phyloP scores from a whole-genome alignment of 805 yeast species.

The Starmerella khaoyaiensis region DNA sequence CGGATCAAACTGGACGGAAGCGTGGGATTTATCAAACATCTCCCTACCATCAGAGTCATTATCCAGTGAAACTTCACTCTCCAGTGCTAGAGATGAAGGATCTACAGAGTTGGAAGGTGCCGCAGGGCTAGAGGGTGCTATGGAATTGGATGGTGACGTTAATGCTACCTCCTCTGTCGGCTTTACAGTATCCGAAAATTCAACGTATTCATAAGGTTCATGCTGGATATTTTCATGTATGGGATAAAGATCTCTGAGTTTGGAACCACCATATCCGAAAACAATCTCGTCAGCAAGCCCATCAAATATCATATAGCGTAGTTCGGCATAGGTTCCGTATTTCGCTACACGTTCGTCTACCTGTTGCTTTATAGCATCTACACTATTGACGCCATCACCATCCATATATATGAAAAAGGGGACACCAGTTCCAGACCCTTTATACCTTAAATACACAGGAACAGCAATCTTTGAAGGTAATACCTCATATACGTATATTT shows the following conservation, averaged over 20 bases:
- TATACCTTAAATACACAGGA: constrained; percentile 3
- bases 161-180: background rate
- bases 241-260: constrained; percentile 1
- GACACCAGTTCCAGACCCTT: constrained; percentile 41
- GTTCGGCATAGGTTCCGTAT: background rate
- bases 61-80: background rate
- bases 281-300: constrained; percentile 9
- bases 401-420: constrained; percentile 37
- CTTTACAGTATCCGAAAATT: background rate
- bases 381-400: background rate
- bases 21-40: background rate
- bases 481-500: constrained; percentile 49
- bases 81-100: background rate
- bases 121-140: too few relatives aligned
- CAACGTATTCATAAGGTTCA: constrained; percentile 1
- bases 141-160: background rate
- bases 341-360: background rate
- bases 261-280: constrained; percentile 1
- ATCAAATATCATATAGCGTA: constrained; percentile 1
- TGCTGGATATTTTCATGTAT: background rate
- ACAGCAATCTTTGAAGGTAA: background rate
- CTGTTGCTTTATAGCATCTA: background rate
- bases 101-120: background rate
- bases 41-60: background rate
- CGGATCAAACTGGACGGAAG: background rate